A percentile compares a stretch with the other conserved stretches of the same genome.
These are phyloP conservation scores for Incumbomyces lentus DNA, from an alignment of 2,329 filamentous ascomycete genomes.

Conservation along the genomic window DNA sequence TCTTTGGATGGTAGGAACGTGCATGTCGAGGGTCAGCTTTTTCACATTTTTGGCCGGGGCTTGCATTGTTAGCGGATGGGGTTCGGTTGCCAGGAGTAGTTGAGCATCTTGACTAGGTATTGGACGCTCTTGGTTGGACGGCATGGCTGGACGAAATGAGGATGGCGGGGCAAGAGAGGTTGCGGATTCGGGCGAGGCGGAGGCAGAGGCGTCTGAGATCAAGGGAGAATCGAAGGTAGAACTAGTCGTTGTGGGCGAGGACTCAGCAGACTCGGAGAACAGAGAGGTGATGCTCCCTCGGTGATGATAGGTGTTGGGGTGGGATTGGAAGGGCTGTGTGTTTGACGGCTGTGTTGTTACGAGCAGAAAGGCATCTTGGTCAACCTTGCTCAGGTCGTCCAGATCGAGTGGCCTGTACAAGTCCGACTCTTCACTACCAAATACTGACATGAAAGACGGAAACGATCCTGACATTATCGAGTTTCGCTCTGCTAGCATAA, in stretches of 20 bases:
- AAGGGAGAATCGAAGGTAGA: slow-evolving; percentile 88
- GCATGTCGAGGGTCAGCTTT: slow-evolving; percentile 53
- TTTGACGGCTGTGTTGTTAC: slow-evolving; percentile 1
- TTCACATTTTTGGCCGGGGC: slow-evolving; percentile 45
- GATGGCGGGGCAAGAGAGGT: slow-evolving; percentile 55
- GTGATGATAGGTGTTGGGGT: slow-evolving; percentile 21
- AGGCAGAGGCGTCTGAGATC: slow-evolving; percentile 80
- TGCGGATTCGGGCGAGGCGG: slow-evolving; percentile 84
- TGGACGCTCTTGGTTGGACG: slow-evolving; percentile 22
- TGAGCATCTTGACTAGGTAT: slow-evolving; percentile 5
- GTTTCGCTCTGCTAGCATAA: slow-evolving; percentile 18
- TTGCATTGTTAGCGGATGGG: slow-evolving; percentile 16
- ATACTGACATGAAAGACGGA: slow-evolving; percentile 21
- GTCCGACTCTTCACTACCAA: slow-evolving; percentile 11
- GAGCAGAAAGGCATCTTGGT: slow-evolving; percentile 5
- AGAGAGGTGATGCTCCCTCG: slow-evolving; percentile 35
- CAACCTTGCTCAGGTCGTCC: not conserved
- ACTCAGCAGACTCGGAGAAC: slow-evolving; percentile 75
- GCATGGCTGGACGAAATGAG: slow-evolving; percentile 26
- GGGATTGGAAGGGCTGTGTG: not conserved
- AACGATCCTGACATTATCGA: slow-evolving; percentile 19
- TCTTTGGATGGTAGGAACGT: slow-evolving; percentile 33
- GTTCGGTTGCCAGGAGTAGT: slow-evolving; percentile 20
- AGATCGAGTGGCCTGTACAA: not conserved
- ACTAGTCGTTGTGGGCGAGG: slow-evolving; percentile 86